Base-by-base conservation (phyloP, 352 stramenopile species). In the Elongisporangium undulatum region DNA sequence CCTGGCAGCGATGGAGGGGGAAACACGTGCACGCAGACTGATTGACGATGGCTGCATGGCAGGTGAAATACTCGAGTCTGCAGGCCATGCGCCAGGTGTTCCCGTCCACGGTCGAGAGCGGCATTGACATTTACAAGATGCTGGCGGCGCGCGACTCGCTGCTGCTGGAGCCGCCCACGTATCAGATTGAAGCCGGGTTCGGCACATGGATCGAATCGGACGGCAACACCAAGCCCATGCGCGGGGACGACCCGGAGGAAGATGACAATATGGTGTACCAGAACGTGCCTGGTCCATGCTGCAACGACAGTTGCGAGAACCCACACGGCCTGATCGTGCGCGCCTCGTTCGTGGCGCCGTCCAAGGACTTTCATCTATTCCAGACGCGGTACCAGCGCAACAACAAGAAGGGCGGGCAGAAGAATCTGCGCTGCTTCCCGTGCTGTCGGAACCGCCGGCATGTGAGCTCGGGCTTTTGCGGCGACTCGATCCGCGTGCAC, bases 381-480 rank as follows among this genome's bases (percentile, higher is more conserved):
- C 74, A 87, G 60, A 62, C 73, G 10, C 73, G 80, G 3, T 96
- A 96, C 68, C 88, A 95, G 59, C 83, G 86, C 16, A 96, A 96
- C 74, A 96, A 95, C 64, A 96, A 96, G 66, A 93, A 94, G 55
- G 85, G 87, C 41, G 86, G 86, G 2, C 87, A 95, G 58, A 96
- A 95, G 64, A 96, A 96, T 51, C 61, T 96, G 26, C 85, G 88
- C 7, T 95, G 88, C 58, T 96, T 96, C 54, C 88, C 88, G 15
- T 92, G 71, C 62, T 95, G 86, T 61, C 82, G 86, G 22, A 86
- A 92, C 39, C 80, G 75, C 0, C 76, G 83, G 8, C 88, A 96
- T 62, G 85, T 94, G 61, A 89, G 75, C 58, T 91, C 84, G 1
- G 86, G 86, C 2, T 96, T 96, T 38, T 96, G 88, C 52, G 88